Conservation (phyloP, 2,329 filamentous ascomycete species). For the Epichloe amarillans region DNA sequence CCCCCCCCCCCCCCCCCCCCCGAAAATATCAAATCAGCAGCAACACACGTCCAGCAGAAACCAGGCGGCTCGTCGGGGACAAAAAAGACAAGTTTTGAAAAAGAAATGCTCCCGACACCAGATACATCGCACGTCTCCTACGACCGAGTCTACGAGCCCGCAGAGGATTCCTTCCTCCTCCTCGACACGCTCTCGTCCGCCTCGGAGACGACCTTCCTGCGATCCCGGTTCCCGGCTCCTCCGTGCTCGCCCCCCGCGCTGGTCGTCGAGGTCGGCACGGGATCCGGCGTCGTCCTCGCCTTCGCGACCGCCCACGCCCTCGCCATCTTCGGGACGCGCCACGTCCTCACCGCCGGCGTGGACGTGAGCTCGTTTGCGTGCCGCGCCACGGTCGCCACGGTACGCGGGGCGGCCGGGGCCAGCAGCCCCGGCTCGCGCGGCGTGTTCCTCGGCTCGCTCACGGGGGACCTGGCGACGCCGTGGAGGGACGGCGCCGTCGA, state of each 20-base stretch:
- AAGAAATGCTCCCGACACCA: slow-evolving; percentile 75
- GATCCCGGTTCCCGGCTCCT: slow-evolving; percentile 37
- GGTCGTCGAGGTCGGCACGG: slow-evolving; percentile 75
- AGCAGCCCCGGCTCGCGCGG: slow-evolving; percentile 24
- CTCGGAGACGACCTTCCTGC: slow-evolving; percentile 56
- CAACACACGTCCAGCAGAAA: no score
- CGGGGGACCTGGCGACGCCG: slow-evolving; percentile 53
- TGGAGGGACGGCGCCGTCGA: slow-evolving; percentile 51
- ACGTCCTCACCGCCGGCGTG: slow-evolving; percentile 60
- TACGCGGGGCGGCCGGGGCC: slow-evolving; percentile 29
- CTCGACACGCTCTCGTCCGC: slow-evolving; percentile 75
- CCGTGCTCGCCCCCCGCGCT: slow-evolving; percentile 35
- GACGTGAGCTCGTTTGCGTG: slow-evolving; percentile 85
- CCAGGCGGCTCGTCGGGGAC: no score
- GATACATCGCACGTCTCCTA: slow-evolving; percentile 86
- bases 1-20: no score
- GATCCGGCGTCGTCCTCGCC: slow-evolving; percentile 85
- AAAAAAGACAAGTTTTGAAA: no score
- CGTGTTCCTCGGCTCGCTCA: slow-evolving; percentile 51
- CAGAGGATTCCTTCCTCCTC: slow-evolving; percentile 90
- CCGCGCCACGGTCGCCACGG: slow-evolving; percentile 57
- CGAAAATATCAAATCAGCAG: no score
- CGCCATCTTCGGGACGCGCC: slow-evolving; percentile 56
- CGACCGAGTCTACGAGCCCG: slow-evolving; percentile 81
- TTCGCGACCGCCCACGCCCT: slow-evolving; percentile 69